Evolutionary conservation across 176 grass and related monocot species (phyloP), one percentile per base, ranked within the genome.

Genomic region (Cenchrus fungigraminus): DNA sequence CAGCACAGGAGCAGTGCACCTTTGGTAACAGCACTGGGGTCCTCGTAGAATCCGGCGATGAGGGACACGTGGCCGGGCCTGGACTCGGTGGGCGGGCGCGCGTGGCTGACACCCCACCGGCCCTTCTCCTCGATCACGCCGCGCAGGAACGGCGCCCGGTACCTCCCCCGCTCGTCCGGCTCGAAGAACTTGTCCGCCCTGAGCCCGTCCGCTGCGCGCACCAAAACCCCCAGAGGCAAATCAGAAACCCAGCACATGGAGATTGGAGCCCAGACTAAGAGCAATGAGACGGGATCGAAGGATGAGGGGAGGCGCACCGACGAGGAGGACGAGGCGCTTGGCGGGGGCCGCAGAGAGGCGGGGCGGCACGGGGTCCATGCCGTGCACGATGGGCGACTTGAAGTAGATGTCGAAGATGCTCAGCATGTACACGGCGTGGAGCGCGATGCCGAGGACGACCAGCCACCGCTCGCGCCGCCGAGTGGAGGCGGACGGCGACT

Each of bases 341-440:
- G 95, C 95, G 9, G 95, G 92, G 1, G 95, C 77, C 25, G 89
- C 78, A 40, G 88, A 84, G 66, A 95, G 55, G 51, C 87, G 85
- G 73, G 90, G 95, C 60, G 87, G 91, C 64, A 93, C 95, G 61
- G 93, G 95, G 75, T 62, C 45, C 91, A 95, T 98, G 85, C 92
- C 95, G 65, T 98, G 95, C 55, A 98, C 92, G 83, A 98, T 93
- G 77, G 92, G 95, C 55, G 88, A 89, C 85, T 98, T 98, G 91
- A 98, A 98, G 95, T 98, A 95, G 86, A 95, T 98, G 83, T 98
- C 95, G 87, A 98, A 98, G 60, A 98, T 98, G 85, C 95, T 98
- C 13, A 98, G 89, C 95, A 98, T 98, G 89, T 98, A 98, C 8
- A 98, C 89, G 55, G 95, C 95, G 87, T 98, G 92, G 61, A 98